Percentiles rank a stretch among this genome's conserved stretches.
These are phyloP conservation scores for Nicotiana knightiana DNA, from an alignment of 257 asterid genomes.

Conservation along the genomic window DNA sequence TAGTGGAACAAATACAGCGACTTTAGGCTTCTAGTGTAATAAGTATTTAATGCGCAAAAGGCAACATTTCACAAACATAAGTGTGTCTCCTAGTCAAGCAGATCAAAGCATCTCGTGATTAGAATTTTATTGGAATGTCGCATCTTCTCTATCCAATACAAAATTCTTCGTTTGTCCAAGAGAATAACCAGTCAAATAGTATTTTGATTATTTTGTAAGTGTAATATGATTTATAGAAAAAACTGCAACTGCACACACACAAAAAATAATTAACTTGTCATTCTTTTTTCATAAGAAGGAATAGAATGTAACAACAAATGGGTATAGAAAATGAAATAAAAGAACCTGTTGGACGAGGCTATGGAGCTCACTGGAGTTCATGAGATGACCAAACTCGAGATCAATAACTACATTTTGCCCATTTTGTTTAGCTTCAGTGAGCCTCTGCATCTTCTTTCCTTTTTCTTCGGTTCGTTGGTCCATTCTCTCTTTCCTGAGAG, in stretches of 20 bases:
- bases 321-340: background rate
- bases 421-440: slow-evolving; percentile 39
- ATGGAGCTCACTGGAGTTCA: slow-evolving; percentile 57
- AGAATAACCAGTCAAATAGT: background rate
- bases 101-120: background rate
- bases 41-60: background rate
- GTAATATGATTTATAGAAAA: no score
- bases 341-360: slow-evolving; percentile 94
- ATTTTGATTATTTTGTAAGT: background rate
- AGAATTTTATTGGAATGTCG: background rate
- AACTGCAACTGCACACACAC: no score
- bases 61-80: background rate
- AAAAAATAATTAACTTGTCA: background rate
- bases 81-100: background rate
- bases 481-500: slow-evolving; percentile 48
- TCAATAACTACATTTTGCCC: slow-evolving; percentile 85
- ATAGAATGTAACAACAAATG: background rate
- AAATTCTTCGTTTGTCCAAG: background rate
- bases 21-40: background rate
- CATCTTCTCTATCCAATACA: background rate
- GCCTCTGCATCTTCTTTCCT: slow-evolving; percentile 58
- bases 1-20: background rate
- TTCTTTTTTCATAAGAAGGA: background rate
- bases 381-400: slow-evolving; percentile 75
- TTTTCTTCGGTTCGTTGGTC: slow-evolving; percentile 50